Conservation (phyloP, 176 grass and related monocot genomes). For the Eleusine indica region DNA sequence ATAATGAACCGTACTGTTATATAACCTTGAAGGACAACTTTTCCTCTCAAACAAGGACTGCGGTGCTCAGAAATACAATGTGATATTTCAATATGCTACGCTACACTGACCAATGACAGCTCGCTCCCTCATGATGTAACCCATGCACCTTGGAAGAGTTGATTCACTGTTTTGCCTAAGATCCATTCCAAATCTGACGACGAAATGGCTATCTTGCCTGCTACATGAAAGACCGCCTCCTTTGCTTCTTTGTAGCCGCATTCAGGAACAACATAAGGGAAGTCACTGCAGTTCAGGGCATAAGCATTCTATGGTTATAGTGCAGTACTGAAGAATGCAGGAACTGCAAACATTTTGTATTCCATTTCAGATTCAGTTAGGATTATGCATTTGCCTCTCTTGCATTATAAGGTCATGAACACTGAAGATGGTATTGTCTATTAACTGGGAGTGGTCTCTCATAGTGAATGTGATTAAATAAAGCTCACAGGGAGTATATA, state of each 20-base stretch:
- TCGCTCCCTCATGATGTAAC: constrained; percentile 29
- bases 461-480: neutral
- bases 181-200: constrained; percentile 68
- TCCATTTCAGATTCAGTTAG: neutral
- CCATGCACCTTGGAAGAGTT: constrained; percentile 62
- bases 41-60: neutral
- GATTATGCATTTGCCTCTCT: neutral
- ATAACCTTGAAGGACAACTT: neutral
- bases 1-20: neutral
- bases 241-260: constrained; percentile 83
- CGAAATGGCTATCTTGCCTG: constrained; percentile 45
- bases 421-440: neutral
- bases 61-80: neutral
- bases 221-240: constrained; percentile 53
- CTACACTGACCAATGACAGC: neutral
- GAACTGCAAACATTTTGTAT: neutral
- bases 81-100: neutral
- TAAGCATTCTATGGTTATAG: neutral
- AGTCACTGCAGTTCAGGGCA: constrained; percentile 64
- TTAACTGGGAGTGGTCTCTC: neutral
- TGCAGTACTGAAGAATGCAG: neutral
- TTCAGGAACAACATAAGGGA: constrained; percentile 72
- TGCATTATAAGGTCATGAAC: neutral
- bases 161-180: constrained; percentile 62
- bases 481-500: neutral